These are phyloP conservation scores for Penicillium sp. DNA, from an alignment of 2,329 filamentous ascomycete species.

Conservation along the genomic window DNA sequence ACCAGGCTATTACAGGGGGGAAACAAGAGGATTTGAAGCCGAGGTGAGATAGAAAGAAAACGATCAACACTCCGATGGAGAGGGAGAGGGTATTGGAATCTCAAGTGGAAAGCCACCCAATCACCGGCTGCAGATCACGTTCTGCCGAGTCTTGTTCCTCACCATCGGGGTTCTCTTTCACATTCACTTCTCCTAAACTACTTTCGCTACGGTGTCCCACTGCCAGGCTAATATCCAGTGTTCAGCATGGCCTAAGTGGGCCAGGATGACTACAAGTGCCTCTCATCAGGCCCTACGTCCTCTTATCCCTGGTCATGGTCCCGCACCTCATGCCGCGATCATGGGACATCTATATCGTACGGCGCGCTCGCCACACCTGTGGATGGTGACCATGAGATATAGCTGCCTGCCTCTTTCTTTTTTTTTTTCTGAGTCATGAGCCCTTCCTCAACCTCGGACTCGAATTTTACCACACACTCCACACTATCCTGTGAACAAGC, in stretches of 20 bases:
- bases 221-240: not conserved
- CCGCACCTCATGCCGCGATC: conserved; percentile 22
- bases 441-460: not conserved
- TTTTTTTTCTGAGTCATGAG: not conserved
- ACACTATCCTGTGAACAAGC: not conserved
- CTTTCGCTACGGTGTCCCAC: not conserved
- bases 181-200: not conserved
- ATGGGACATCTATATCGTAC: conserved; percentile 17
- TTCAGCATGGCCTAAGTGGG: not conserved
- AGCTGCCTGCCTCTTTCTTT: not conserved
- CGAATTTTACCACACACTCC: not conserved
- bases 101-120: conserved; percentile 24
- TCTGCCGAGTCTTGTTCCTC: conserved; percentile 8
- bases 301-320: conserved; percentile 16
- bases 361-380: not conserved
- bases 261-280: not conserved
- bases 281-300: not conserved
- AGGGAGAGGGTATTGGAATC: conserved; percentile 17
- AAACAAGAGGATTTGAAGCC: conserved; percentile 2
- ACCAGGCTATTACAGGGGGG: conserved; percentile 20
- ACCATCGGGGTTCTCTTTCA: not conserved
- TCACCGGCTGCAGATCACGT: conserved; percentile 29
- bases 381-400: conserved; percentile 3
- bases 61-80: conserved; percentile 9
- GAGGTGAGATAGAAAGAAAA: conserved; percentile 10